phyloP scores from a whole-genome alignment of 2,329 filamentous ascomycete genomes.

The Aspergillus phoenicis region DNA sequence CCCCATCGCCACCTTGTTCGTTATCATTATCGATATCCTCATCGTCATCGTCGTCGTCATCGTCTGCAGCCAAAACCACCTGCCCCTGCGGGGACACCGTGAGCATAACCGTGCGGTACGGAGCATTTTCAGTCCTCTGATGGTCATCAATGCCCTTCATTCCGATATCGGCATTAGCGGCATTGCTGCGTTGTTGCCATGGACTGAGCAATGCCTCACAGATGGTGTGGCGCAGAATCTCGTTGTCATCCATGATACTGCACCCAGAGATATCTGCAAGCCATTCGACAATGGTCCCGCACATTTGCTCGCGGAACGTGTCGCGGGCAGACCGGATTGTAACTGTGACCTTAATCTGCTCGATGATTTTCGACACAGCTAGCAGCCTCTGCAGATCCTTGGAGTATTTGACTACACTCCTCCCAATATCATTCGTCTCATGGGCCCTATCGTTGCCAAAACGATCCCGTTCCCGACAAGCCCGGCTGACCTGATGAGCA shows the following conservation, averaged over 20 bases:
- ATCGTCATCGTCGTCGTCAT: conserved; percentile 45
- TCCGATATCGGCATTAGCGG: conserved; percentile 75
- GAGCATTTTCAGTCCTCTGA: conserved; percentile 60
- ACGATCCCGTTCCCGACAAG: conserved; percentile 71
- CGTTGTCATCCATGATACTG: conserved; percentile 75
- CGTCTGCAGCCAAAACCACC: conserved; percentile 50
- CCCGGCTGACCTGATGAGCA: conserved; percentile 82
- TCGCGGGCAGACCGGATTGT: conserved; percentile 92
- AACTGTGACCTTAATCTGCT: conserved; percentile 93
- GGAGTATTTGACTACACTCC: conserved; percentile 79
- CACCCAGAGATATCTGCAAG: conserved; percentile 89
- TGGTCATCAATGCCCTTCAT: conserved; percentile 82
- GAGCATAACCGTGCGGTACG: conserved; percentile 44
- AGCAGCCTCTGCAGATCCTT: conserved; percentile 73
- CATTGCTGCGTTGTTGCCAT: conserved; percentile 85
- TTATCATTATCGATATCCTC: conserved; percentile 40
- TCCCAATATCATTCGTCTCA: conserved; percentile 85
- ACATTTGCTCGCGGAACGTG: conserved; percentile 98
- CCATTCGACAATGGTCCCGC: conserved; percentile 96
- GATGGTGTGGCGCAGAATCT: conserved; percentile 76
- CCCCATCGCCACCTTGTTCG: conserved; percentile 47
- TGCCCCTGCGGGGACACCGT: conserved; percentile 46
- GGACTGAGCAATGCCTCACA: conserved; percentile 89
- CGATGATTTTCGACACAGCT: conserved; percentile 78
- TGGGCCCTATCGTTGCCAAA: conserved; percentile 76